Evolutionary conservation across 208 protist genomes (phyloP).

Genomic region (Leishmania arabica): DNA sequence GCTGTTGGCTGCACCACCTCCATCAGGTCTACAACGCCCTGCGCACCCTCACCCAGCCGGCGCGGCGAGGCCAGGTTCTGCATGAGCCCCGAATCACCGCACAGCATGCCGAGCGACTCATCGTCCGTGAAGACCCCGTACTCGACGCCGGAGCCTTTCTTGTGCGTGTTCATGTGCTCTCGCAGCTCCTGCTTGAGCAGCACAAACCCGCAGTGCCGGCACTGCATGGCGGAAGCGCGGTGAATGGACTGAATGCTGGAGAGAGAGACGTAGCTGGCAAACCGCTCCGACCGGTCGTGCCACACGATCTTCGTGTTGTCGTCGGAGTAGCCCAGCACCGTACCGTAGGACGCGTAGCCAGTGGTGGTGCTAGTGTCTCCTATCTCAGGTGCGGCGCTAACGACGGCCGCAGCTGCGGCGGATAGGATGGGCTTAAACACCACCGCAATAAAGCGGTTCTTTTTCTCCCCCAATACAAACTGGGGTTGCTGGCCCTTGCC

Average conservation of each 20-base stretch:
- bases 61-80: conserved; percentile 35
- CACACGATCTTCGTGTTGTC: conserved; percentile 74
- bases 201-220: conserved; percentile 67
- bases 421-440: conserved; percentile 37
- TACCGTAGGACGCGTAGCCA: conserved; percentile 52
- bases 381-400: conserved; percentile 4
- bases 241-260: conserved; percentile 45
- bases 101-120: conserved; percentile 48
- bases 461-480: conserved; percentile 42
- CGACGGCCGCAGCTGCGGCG: not conserved
- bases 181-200: conserved; percentile 52
- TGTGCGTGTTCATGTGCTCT: conserved; percentile 66
- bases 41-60: conserved; percentile 60
- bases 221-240: conserved; percentile 52
- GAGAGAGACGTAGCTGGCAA: conserved; percentile 53
- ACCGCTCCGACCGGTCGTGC: conserved; percentile 69
- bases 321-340: conserved; percentile 76
- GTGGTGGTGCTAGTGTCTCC: conserved; percentile 4
- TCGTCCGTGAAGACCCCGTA: conserved; percentile 60
- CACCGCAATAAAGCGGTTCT: conserved; percentile 47
- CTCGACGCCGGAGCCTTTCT: conserved; percentile 47
- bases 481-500: conserved; percentile 38
- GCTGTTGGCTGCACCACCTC: conserved; percentile 32
- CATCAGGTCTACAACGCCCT: conserved; percentile 64
- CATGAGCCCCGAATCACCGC: conserved; percentile 72